Percentiles rank a stretch among this genome's conserved stretches.
These are phyloP conservation scores for Astrothelium macrocarpum DNA, from an alignment of 495 filamentous ascomycete genomes.

Conservation along the genomic window DNA sequence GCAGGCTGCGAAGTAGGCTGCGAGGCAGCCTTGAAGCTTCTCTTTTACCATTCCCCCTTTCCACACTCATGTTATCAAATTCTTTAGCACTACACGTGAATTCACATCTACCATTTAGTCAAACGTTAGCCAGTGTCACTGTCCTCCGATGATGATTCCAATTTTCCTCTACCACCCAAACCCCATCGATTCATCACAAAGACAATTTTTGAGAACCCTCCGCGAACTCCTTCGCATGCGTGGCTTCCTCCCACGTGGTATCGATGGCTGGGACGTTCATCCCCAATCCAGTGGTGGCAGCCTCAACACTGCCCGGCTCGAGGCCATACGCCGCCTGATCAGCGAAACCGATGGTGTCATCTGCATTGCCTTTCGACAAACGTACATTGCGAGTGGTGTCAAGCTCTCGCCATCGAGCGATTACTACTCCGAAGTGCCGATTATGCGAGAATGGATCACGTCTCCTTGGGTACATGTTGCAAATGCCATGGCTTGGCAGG, in stretches of 20 bases:
- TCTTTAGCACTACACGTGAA: not conserved
- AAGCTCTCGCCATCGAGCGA: not conserved
- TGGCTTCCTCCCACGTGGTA: not conserved
- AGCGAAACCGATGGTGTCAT: not conserved
- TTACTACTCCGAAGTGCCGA: not conserved
- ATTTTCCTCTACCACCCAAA: constrained; percentile 1
- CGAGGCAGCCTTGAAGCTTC: not conserved
- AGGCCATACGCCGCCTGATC: not conserved
- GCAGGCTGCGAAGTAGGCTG: not conserved
- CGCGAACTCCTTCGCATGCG: not conserved
- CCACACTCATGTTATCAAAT: not conserved
- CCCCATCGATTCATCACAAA: not conserved
- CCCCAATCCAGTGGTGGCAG: not conserved
- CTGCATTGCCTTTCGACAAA: not conserved
- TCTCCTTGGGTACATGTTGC: not conserved
- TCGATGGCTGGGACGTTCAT: not conserved
- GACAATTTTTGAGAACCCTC: not conserved
- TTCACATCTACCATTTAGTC: not conserved
- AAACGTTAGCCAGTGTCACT: not conserved
- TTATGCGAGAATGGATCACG: not conserved
- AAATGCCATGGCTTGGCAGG: not conserved
- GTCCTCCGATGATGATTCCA: not conserved
- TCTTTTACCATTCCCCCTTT: not conserved
- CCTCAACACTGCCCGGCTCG: not conserved
- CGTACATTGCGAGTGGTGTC: not conserved